A percentile compares a stretch with the other conserved stretches of the same genome.
These are phyloP conservation scores for Schizosaccharomyces versatilis DNA, from an alignment of 1,139 yeast genomes.

Conservation along the genomic window DNA sequence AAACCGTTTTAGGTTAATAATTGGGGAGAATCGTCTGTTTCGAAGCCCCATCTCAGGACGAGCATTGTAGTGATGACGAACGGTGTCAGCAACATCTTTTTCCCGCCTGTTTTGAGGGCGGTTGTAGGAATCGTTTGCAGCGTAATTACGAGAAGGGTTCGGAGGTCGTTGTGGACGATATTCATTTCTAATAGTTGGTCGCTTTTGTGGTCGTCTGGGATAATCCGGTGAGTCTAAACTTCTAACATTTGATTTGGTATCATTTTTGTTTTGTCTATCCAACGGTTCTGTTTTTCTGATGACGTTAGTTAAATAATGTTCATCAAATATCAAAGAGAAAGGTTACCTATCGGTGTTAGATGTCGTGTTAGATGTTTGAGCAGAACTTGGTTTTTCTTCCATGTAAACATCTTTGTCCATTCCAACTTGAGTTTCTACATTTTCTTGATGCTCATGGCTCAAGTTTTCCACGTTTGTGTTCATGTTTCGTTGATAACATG, in stretches of 20 bases:
- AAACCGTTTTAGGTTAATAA: conserved; percentile 65
- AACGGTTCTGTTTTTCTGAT: too few species aligned
- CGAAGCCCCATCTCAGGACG: conserved; percentile 48
- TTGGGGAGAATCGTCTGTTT: conserved; percentile 57
- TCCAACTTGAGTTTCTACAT: too few species aligned
- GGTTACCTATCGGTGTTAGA: too few species aligned
- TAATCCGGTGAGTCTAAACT: not conserved
- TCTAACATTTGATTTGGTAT: not conserved
- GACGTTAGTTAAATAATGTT: too few species aligned
- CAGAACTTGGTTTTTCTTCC: too few species aligned
- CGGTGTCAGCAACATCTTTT: conserved; percentile 22
- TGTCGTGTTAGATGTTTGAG: too few species aligned
- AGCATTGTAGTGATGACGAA: conserved; percentile 66
- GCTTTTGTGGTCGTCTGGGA: not conserved
- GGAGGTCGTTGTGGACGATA: not conserved
- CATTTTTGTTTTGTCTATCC: not conserved
- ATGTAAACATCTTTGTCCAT: too few species aligned
- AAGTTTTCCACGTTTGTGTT: too few species aligned
- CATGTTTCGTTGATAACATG: too few species aligned
- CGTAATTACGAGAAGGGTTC: not conserved
- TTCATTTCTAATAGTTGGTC: not conserved
- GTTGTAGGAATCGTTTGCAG: too few species aligned
- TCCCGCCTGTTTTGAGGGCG: not conserved
- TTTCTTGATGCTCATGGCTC: too few species aligned
- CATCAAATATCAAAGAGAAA: too few species aligned